phyloP scores from a whole-genome alignment of 176 grass and related monocot genomes.

The Cenchrus americanus region DNA sequence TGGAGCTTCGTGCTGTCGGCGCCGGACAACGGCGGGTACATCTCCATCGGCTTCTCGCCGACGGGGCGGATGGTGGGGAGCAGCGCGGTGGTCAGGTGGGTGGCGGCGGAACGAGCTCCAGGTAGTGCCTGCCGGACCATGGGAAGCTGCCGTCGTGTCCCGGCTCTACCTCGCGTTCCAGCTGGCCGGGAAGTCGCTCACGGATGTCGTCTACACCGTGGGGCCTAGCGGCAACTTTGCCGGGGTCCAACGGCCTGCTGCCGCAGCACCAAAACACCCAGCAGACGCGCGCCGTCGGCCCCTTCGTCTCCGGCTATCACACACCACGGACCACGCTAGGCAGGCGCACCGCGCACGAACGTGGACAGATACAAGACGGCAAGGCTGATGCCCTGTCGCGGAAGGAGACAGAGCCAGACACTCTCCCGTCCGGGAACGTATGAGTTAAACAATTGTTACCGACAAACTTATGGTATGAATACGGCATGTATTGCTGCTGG shows the following conservation, averaged over 20 bases:
- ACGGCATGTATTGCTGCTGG: no score
- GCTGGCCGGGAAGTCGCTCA: slow-evolving; percentile 38
- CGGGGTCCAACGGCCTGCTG: slow-evolving; percentile 22
- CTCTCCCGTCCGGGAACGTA: no score
- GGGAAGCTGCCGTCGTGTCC: slow-evolving; percentile 50
- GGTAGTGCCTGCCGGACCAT: slow-evolving; percentile 53
- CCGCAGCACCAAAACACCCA: slow-evolving; percentile 32
- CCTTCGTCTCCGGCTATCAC: no score
- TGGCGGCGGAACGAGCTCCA: slow-evolving; percentile 44
- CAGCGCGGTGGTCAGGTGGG: slow-evolving; percentile 58
- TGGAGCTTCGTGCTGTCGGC: slow-evolving; percentile 80
- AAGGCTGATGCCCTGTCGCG: no score
- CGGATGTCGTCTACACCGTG: slow-evolving; percentile 50
- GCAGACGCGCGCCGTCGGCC: no score
- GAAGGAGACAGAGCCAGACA: no score
- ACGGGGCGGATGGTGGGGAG: slow-evolving; percentile 59
- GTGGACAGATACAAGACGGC: no score
- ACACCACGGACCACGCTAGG: no score
- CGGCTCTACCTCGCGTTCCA: slow-evolving; percentile 67
- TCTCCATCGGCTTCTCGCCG: slow-evolving; percentile 51
- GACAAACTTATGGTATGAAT: no score
- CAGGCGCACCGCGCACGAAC: no score
- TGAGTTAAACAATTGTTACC: no score
- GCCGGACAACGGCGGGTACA: slow-evolving; percentile 58
- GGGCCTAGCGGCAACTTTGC: slow-evolving; percentile 30